Evolutionary conservation across 352 stramenopile genomes (phyloP), one percentile per base, ranked within the genome.

Genomic region (Phytopythium kandeliae): DNA sequence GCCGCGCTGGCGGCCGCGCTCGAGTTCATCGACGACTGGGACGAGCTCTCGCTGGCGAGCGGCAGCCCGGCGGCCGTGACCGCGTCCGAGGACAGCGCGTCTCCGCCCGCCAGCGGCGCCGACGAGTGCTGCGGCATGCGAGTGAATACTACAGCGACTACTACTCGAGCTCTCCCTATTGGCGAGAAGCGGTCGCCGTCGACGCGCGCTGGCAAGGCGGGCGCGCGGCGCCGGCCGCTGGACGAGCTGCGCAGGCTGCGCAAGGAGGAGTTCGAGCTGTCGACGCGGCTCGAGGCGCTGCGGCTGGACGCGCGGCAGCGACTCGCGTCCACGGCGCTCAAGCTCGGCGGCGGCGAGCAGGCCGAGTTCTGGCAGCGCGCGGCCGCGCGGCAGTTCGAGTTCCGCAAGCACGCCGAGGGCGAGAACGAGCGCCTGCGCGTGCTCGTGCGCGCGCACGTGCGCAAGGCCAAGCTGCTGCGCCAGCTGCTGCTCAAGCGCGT

Each of bases 1-100:
- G 45, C 45, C n/a, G 31, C 19, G 2, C n/a, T 51, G 16, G 30
- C 30, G n/a, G 45, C 45, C 9, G 30, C 45, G 31, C 45, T 51
- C 11, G 30, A 51, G 45, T 51, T 51, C 28, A 38, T 51, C 30
- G 31, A 37, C 45, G 30, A 51, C 45, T 51, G 28, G 26, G 45
- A 22, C 17, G 28, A 30, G 30, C 28, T 51, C 3, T 40, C n/a
- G 30, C 19, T 22, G 45, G 3, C 11, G 21, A n/a, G 4, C 15
- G 19, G 0, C 11, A 26, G 16, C 42, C n/a, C 2, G 28, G 28
- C 10, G 21, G n/a, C n/a, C n/a, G n/a, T n/a, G n/a, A n/a, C n/a
- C n/a, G n/a, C n/a, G n/a, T n/a, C n/a, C n/a, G n/a, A n/a, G n/a
- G n/a, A n/a, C n/a, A n/a, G n/a, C n/a, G n/a, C 21, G 21, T 4